Percentiles rank a stretch among this genome's conserved stretches.
Conservation (phyloP, 768 basidiomycete genomes). For the Amanita subjunquillea region DNA sequence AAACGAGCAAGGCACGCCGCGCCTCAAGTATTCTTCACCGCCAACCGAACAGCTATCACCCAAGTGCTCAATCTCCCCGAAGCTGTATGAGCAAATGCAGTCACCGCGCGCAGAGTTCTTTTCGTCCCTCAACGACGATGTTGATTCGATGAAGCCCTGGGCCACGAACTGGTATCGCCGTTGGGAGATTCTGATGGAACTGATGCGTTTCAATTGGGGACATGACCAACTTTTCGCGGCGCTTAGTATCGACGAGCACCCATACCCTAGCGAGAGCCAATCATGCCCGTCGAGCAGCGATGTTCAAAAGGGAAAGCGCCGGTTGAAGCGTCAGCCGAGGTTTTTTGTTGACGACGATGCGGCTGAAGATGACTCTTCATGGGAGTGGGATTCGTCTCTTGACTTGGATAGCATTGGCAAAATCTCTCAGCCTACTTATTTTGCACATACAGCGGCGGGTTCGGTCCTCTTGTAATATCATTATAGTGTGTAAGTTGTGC, state of each 20-base stretch:
- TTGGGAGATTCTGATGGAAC: slow-evolving; percentile 40
- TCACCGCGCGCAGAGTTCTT: slow-evolving; percentile 5
- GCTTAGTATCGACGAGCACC: neutral
- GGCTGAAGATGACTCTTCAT: neutral
- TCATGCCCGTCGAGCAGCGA: neutral
- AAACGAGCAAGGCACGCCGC: neutral
- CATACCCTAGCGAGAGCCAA: neutral
- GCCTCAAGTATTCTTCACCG: neutral
- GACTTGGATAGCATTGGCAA: neutral
- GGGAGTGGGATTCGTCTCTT: neutral
- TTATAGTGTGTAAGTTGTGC: neutral
- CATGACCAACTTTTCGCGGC: neutral
- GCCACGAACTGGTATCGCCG: slow-evolving; percentile 40
- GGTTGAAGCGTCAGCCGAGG: slow-evolving; percentile 1
- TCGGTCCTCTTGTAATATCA: neutral
- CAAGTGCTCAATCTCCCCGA: neutral
- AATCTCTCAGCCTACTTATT: neutral
- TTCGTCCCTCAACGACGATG: slow-evolving; percentile 5
- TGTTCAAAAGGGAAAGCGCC: neutral
- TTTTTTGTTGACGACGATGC: neutral
- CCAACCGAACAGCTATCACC: neutral
- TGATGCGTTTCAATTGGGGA: slow-evolving; percentile 16
- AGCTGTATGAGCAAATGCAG: neutral
- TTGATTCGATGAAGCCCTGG: slow-evolving; percentile 21
- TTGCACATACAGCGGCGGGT: neutral